Evolutionary conservation across 2,329 filamentous ascomycete genomes (phyloP).

Genomic region (Cyphellophora europaea): DNA sequence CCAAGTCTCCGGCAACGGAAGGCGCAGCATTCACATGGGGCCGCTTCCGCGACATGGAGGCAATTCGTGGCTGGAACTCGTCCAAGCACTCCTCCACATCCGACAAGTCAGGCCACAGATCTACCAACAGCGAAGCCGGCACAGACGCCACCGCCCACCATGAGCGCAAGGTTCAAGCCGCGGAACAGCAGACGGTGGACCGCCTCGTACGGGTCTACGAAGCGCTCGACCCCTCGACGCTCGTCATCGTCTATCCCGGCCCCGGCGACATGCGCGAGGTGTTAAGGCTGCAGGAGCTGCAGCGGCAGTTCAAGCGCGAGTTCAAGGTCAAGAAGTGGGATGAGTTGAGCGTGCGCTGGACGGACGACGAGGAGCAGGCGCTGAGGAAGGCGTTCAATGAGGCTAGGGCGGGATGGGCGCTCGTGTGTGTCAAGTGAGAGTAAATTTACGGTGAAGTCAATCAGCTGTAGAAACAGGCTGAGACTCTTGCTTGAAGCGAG

Average conservation of each 20-base stretch:
- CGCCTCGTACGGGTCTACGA: conserved; percentile 46
- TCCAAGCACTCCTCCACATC: conserved; percentile 16
- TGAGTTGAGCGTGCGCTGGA: conserved; percentile 54
- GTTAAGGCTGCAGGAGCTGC: conserved; percentile 45
- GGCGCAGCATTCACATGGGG: conserved; percentile 57
- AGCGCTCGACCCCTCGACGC: conserved; percentile 43
- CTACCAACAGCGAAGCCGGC: neutral
- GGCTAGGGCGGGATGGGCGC: conserved; percentile 50
- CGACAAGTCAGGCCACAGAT: neutral
- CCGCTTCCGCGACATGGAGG: conserved; percentile 52
- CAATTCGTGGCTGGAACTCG: conserved; percentile 45
- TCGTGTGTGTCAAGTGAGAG: conserved; percentile 49
- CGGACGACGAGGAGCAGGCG: conserved; percentile 53
- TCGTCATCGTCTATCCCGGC: conserved; percentile 56
- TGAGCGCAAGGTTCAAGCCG: conserved; percentile 28
- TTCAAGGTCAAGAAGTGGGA: conserved; percentile 55
- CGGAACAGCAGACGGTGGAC: conserved; percentile 41
- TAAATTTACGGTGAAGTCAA: no score
- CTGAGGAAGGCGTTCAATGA: conserved; percentile 46
- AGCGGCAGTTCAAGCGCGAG: conserved; percentile 47
- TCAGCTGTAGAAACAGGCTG: no score
- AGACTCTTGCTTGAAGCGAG: no score
- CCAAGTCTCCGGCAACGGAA: conserved; percentile 19
- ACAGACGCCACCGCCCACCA: conserved; percentile 1
- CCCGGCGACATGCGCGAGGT: conserved; percentile 53